A percentile compares a stretch with the other conserved stretches of the same genome.
Evolutionary conservation across 2,329 filamentous ascomycete genomes (phyloP).

Genomic region (Bretziella fagacearum): DNA sequence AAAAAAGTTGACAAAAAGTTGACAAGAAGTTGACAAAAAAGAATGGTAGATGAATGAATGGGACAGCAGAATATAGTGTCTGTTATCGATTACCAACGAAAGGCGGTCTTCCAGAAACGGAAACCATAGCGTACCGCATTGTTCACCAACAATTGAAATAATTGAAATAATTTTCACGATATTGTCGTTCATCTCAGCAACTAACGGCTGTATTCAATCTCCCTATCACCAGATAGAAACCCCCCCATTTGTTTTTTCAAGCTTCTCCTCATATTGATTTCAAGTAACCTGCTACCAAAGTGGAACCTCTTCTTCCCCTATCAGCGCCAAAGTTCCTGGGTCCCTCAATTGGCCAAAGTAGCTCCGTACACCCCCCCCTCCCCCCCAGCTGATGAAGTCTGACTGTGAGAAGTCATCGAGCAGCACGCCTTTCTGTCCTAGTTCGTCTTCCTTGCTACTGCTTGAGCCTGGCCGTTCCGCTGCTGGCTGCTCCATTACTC

Average conservation of each 20-base stretch:
- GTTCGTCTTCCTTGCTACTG: constrained; percentile 2
- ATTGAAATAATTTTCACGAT: too few species aligned
- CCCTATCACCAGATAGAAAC: too few species aligned
- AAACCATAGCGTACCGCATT: too few species aligned
- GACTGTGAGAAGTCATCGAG: neutral
- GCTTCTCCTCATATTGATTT: neutral
- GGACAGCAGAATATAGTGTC: too few species aligned
- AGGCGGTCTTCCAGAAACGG: too few species aligned
- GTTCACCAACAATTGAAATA: too few species aligned
- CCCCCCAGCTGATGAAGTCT: neutral
- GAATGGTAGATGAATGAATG: neutral
- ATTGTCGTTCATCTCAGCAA: too few species aligned
- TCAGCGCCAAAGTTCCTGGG: neutral
- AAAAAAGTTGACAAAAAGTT: neutral
- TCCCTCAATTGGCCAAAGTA: neutral
- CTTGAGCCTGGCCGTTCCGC: constrained; percentile 2
- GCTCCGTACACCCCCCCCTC: neutral
- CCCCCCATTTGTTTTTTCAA: neutral
- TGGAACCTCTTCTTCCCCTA: neutral
- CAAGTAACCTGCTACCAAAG: neutral
- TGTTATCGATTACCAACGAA: too few species aligned
- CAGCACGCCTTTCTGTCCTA: neutral
- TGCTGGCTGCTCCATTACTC: constrained; percentile 5
- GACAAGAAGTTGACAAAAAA: neutral
- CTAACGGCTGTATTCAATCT: too few species aligned